Conservation (phyloP, 352 stramenopile genomes). For the Pythium utonaiense region DNA sequence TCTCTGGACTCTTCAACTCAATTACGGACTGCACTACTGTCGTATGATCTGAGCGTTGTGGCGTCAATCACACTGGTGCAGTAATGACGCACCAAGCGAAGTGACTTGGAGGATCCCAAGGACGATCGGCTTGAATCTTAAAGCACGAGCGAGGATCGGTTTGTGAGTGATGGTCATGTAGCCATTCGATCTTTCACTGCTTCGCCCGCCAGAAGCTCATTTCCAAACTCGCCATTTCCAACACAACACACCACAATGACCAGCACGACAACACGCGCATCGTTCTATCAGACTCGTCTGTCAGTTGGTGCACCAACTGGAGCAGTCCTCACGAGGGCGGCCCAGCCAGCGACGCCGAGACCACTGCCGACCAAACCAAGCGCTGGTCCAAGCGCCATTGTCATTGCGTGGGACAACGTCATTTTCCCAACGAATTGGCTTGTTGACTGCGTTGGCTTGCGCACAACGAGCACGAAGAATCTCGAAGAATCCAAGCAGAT, state of each 20-base stretch:
- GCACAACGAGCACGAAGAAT: neutral
- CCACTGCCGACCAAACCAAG: constrained; percentile 5
- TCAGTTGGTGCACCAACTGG: neutral
- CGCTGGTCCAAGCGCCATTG: constrained; percentile 1
- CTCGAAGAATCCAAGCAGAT: constrained; percentile 5
- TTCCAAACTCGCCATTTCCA: constrained; percentile 3
- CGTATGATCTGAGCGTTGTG: too few species aligned
- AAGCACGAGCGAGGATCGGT: neutral
- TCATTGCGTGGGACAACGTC: constrained; percentile 26
- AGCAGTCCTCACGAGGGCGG: constrained; percentile 6
- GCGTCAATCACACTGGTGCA: too few species aligned
- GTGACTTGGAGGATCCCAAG: too few species aligned
- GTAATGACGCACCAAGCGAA: too few species aligned
- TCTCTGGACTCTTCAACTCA: too few species aligned
- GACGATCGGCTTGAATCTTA: neutral
- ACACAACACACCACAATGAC: neutral
- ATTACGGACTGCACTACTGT: too few species aligned
- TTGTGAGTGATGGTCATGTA: constrained; percentile 21
- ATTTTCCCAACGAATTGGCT: constrained; percentile 26
- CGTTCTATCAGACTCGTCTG: constrained; percentile 16
- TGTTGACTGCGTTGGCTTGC: constrained; percentile 9
- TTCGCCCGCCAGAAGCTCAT: constrained; percentile 10
- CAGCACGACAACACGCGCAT: neutral
- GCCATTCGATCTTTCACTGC: neutral
- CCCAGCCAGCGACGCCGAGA: constrained; percentile 6